Conservation (phyloP, 2,329 filamentous ascomycete species). For the Fusarium paranaense region DNA sequence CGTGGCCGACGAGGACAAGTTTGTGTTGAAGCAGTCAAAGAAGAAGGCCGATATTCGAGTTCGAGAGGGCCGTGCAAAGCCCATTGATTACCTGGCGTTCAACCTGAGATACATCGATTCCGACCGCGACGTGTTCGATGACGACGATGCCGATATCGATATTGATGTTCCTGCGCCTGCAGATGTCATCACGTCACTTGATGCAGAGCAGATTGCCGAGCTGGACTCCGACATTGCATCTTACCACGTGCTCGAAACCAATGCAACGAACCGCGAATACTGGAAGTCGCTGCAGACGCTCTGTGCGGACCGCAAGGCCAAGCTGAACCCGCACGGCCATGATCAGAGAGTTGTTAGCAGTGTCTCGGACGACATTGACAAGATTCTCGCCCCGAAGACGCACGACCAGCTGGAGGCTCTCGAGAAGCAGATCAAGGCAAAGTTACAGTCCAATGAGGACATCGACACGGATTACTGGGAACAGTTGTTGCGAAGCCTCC, state of each 20-base stretch:
- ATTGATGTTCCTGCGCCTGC: conserved; percentile 84
- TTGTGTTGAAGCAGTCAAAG: conserved; percentile 96
- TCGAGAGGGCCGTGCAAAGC: conserved; percentile 88
- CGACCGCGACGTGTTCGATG: conserved; percentile 86
- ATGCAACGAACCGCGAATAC: conserved; percentile 82
- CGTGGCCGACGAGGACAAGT: conserved; percentile 94
- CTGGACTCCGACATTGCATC: conserved; percentile 83
- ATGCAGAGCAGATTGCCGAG: conserved; percentile 74
- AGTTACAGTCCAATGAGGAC: conserved; percentile 87
- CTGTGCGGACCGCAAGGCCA: conserved; percentile 79
- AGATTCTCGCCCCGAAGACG: conserved; percentile 85
- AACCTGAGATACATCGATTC: conserved; percentile 89
- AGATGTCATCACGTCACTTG: conserved; percentile 80
- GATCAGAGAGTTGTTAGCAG: conserved; percentile 83
- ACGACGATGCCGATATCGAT: conserved; percentile 78
- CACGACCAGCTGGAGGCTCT: conserved; percentile 87
- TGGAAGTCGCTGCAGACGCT: conserved; percentile 93
- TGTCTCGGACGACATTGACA: conserved; percentile 89
- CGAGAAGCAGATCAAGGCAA: conserved; percentile 87
- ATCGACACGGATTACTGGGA: conserved; percentile 99
- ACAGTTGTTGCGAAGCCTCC: conserved; percentile 84
- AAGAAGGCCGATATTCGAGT: conserved; percentile 97
- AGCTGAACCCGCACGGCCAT: conserved; percentile 67
- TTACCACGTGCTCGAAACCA: conserved; percentile 86
- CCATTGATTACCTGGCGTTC: conserved; percentile 94